These are phyloP conservation scores for Melanomma pulvis-pyrius DNA, from an alignment of 495 filamentous ascomycete genomes.

Conservation along the genomic window DNA sequence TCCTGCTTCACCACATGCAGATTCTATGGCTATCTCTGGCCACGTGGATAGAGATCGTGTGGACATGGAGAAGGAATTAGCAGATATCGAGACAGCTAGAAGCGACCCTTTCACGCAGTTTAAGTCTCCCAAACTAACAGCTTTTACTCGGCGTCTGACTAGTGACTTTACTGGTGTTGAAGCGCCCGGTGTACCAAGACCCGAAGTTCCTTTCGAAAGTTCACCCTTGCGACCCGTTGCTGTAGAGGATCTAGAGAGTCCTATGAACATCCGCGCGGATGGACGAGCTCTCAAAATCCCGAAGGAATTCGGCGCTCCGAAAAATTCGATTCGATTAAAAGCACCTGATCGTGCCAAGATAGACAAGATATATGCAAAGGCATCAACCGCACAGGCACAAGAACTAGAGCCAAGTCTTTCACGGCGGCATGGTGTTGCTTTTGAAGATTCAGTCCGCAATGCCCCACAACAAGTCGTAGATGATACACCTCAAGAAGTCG, in stretches of 20 bases:
- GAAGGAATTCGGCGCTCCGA: neutral
- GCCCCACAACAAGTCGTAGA: neutral
- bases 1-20: constrained; percentile 32
- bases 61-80: constrained; percentile 21
- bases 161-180: neutral
- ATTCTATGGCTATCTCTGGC: constrained; percentile 34
- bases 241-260: neutral
- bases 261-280: neutral
- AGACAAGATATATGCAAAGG: neutral
- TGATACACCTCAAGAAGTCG: neutral
- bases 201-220: neutral
- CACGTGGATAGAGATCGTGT: constrained; percentile 9
- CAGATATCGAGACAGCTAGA: constrained; percentile 11
- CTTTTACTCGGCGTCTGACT: constrained; percentile 26
- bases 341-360: neutral
- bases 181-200: neutral
- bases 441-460: neutral
- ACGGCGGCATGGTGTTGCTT: neutral
- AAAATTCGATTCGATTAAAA: neutral
- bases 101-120: constrained; percentile 25
- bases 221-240: neutral
- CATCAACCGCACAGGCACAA: neutral
- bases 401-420: neutral
- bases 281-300: neutral
- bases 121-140: neutral